phyloP scores from a whole-genome alignment of 2,329 filamentous ascomycete genomes.

The Neonectria hederae region DNA sequence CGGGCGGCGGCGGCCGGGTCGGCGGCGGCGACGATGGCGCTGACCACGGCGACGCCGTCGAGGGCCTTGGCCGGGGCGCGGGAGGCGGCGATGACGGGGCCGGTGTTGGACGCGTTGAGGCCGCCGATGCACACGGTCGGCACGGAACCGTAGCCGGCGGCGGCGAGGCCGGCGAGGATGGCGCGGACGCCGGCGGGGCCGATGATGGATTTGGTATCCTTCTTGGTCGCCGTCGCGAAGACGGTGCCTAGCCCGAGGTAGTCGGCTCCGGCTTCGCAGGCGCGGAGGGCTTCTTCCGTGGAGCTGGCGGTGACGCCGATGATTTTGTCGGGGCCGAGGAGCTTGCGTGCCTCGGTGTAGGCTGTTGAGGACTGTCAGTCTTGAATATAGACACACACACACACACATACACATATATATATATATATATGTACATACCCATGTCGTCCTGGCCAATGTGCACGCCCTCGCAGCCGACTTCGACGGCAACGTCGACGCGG shows the following conservation, averaged over 20 bases:
- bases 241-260: slow-evolving; percentile 93
- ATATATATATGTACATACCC: no score
- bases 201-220: slow-evolving; percentile 77
- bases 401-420: no score
- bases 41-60: slow-evolving; percentile 88
- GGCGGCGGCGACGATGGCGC: slow-evolving; percentile 80
- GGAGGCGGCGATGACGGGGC: slow-evolving; percentile 78
- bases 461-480: slow-evolving; percentile 87
- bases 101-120: slow-evolving; percentile 79
- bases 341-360: slow-evolving; percentile 65
- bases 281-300: slow-evolving; percentile 74
- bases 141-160: slow-evolving; percentile 55
- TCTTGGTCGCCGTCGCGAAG: slow-evolving; percentile 87
- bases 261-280: slow-evolving; percentile 80
- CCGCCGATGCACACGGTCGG: slow-evolving; percentile 88
- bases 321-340: slow-evolving; percentile 81
- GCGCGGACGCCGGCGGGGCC: slow-evolving; percentile 65
- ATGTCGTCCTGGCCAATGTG: slow-evolving; percentile 97
- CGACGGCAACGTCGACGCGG: slow-evolving; percentile 86
- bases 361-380: slow-evolving; percentile 21
- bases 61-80: slow-evolving; percentile 64
- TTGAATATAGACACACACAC: no score
- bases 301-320: slow-evolving; percentile 89
- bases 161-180: slow-evolving; percentile 64
- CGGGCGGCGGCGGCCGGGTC: slow-evolving; percentile 72